Evolutionary conservation across 139 green algal species (phyloP).

Genomic region (Chara braunii): DNA sequence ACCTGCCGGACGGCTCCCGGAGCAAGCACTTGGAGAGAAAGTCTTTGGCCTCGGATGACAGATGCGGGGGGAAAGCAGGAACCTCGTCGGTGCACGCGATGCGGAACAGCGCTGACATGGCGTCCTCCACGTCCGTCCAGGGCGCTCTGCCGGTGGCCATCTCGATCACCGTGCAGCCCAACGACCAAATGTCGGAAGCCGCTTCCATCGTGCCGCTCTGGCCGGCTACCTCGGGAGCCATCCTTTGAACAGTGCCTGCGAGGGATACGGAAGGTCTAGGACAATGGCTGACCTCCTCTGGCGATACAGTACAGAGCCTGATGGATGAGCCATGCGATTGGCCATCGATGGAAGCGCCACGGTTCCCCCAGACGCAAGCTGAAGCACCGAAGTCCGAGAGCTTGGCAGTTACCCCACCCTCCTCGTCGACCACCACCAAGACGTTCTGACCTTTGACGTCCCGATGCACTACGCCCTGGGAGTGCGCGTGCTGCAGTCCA

Average conservation of each 20-base stretch:
- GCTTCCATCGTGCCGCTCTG: conserved; percentile 10
- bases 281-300: too few species aligned
- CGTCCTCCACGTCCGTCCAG: conserved; percentile 44
- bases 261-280: too few species aligned
- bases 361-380: too few species aligned
- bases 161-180: conserved; percentile 50
- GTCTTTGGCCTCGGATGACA: conserved; percentile 69
- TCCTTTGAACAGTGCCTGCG: too few species aligned
- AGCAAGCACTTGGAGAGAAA: conserved; percentile 86
- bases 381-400: conserved; percentile 65
- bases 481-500: conserved; percentile 32
- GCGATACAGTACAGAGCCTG: too few species aligned
- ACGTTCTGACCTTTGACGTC: conserved; percentile 49
- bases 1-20: conserved; percentile 28
- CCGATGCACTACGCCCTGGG: conserved; percentile 24
- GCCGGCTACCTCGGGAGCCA: conserved; percentile 12
- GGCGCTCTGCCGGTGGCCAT: conserved; percentile 46
- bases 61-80: conserved; percentile 52
- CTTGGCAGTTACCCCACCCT: too few species aligned
- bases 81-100: conserved; percentile 73
- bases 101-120: conserved; percentile 79
- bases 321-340: too few species aligned
- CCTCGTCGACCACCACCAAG: conserved; percentile 37
- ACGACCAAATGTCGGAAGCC: conserved; percentile 43
- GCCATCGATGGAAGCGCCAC: too few species aligned